Evolutionary conservation across 192 early-diverging fungal genomes (phyloP).

Genomic region (Podila clonocystis): DNA sequence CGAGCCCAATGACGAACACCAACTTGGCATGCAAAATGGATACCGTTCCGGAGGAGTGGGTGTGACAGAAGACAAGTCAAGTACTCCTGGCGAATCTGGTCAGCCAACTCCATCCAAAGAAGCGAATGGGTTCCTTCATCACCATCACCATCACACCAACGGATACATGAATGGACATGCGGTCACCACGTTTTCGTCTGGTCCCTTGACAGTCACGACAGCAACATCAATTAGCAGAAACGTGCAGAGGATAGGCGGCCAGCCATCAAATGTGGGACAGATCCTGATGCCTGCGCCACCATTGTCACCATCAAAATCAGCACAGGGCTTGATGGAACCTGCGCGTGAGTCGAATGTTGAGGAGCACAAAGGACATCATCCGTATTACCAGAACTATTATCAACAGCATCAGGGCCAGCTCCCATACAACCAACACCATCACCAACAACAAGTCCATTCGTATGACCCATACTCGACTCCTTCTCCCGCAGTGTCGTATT

Average conservation of each 20-base stretch:
- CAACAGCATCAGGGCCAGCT: background rate
- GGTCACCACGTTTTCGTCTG: background rate
- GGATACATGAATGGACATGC: constrained; percentile 3
- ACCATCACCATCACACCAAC: background rate
- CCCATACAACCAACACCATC: background rate
- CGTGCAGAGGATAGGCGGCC: constrained; percentile 2
- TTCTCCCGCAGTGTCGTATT: background rate
- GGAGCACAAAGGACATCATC: background rate
- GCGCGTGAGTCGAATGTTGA: background rate
- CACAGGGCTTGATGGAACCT: background rate
- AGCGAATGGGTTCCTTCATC: too few species aligned
- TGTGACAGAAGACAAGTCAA: background rate
- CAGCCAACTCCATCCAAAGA: too few species aligned
- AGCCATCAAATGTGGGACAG: background rate
- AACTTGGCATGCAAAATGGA: background rate
- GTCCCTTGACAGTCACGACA: constrained; percentile 1
- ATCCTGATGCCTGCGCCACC: background rate
- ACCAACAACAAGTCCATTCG: background rate
- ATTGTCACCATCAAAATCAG: background rate
- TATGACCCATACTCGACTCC: background rate
- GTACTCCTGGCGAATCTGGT: background rate
- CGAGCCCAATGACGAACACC: background rate
- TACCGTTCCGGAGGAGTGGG: too few species aligned
- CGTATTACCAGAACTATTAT: background rate
- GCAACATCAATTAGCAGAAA: background rate